Percentiles rank a stretch among this genome's conserved stretches.
Evolutionary conservation across 352 stramenopile genomes (phyloP).

Genomic region (Globisporangium canariense): DNA sequence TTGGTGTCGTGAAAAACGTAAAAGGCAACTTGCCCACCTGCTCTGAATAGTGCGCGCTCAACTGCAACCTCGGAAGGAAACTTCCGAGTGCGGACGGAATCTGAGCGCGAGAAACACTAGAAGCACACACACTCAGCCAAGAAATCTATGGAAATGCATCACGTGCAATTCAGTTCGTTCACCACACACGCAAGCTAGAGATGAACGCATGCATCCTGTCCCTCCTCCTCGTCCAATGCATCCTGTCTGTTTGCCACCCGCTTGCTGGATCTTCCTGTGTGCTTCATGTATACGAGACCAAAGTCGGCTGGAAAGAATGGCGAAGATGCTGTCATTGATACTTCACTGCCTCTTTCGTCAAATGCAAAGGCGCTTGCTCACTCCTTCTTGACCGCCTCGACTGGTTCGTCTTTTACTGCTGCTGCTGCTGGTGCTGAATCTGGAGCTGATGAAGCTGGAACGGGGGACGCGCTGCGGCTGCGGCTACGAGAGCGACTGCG

Average conservation of each 20-base stretch:
- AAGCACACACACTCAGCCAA: neutral
- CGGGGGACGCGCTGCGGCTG: slow-evolving; percentile 30
- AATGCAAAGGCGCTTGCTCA: slow-evolving; percentile 4
- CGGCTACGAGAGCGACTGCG: slow-evolving; percentile 54
- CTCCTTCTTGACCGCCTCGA: slow-evolving; percentile 13
- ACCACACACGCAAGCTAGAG: neutral
- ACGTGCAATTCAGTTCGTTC: slow-evolving; percentile 2
- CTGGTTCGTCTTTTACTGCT: slow-evolving; percentile 17
- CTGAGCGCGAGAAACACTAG: neutral
- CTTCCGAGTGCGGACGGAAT: neutral
- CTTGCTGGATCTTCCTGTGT: neutral
- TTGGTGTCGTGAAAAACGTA: neutral
- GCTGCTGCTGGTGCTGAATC: neutral
- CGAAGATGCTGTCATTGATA: neutral
- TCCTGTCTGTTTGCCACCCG: neutral
- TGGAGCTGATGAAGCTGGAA: neutral
- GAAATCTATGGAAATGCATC: slow-evolving; percentile 6
- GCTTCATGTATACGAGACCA: neutral
- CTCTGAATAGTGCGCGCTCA: neutral
- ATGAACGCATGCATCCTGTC: neutral
- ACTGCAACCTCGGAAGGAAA: neutral
- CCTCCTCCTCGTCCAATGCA: neutral
- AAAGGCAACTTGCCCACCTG: slow-evolving; percentile 11
- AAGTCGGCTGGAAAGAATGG: neutral
- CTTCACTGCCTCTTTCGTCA: neutral